Evolutionary conservation across 768 basidiomycete genomes (phyloP), one percentile per base, ranked within the genome.

Genomic region (Agaricus blazei): DNA sequence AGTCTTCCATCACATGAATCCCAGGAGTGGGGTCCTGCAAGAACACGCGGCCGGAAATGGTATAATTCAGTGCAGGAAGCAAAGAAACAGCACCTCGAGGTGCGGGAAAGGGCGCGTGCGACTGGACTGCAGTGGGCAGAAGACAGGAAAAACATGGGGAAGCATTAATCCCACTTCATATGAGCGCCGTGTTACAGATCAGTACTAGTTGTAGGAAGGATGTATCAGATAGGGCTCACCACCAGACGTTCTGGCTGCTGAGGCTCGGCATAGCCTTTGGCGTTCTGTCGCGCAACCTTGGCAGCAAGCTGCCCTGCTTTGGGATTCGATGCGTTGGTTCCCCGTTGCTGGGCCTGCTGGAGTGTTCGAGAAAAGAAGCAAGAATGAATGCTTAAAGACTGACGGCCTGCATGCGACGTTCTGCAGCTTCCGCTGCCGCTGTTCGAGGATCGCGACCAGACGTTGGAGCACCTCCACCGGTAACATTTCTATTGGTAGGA

Each of bases 341-440:
- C 77, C 59, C 75, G 73, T 60, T 62, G 67, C 58, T 78, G 72
- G 52, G 73, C 69, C 79, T 79, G 62, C 48, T 64, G 53, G 62
- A 49, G 50, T 34, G 53, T 49, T 63, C 53, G 48, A 65, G 63
- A 62, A 52, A 48, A 59, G 58, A 57, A 51, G 54, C 55, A 58
- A 58, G 54, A 52, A 54, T 52, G 41, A 42, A 37, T 47, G 31
- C 38, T 54, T 48, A 55, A 57, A 23, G 51, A 70, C 81, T 70
- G 62, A 84, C 84, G 63, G 75, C 74, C 68, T 82, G 73, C 65
- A 77, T 59, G 59, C 84, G 75, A 62, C 77, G 77, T 66, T 84
- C 83, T 59, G 84, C 84, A 58, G 84, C 84, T 66, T 79, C 79
- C 66, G 81, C 79, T 51, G 81, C 81, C 65, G 83, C 83, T 49